A percentile compares a stretch with the other conserved stretches of the same genome.
Evolutionary conservation across 805 yeast genomes (phyloP).

Genomic region (Candida multigemmis): DNA sequence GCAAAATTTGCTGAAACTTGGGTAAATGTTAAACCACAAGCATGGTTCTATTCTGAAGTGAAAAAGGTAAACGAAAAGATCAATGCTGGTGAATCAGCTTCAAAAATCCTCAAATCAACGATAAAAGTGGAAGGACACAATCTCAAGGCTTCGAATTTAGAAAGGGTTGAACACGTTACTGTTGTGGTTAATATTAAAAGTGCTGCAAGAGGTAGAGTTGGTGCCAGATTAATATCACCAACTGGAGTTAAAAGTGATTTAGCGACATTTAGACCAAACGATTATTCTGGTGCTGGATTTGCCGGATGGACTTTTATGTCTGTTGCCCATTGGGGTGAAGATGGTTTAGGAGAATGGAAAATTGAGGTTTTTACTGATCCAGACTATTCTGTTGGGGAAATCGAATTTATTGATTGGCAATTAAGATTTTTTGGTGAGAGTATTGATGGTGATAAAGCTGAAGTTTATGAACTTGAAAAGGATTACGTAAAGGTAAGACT

Average conservation of each 20-base stretch:
- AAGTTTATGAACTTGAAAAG: constrained; percentile 40
- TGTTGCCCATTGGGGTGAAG: constrained; percentile 97
- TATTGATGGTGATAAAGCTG: constrained; percentile 54
- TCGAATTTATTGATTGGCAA: constrained; percentile 58
- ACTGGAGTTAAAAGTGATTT: constrained; percentile 62
- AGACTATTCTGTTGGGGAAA: constrained; percentile 27
- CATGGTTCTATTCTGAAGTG: constrained; percentile 57
- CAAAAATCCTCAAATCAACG: constrained; percentile 15
- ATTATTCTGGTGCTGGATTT: constrained; percentile 51
- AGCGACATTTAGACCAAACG: constrained; percentile 59
- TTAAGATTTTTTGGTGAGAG: constrained; percentile 77
- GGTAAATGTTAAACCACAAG: constrained; percentile 85
- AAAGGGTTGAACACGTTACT: constrained; percentile 77
- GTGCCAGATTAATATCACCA: constrained; percentile 65
- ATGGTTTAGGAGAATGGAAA: constrained; percentile 76
- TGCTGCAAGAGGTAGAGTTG: constrained; percentile 58
- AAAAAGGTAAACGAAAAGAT: constrained; percentile 18
- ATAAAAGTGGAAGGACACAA: constrained; percentile 38
- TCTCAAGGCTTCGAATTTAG: constrained; percentile 49
- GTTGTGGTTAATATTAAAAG: constrained; percentile 67
- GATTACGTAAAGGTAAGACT: constrained; percentile 36
- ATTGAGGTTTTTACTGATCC: constrained; percentile 42
- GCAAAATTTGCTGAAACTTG: constrained; percentile 68
- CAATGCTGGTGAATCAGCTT: constrained; percentile 3
- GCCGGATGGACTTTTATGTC: constrained; percentile 86